These are phyloP conservation scores for Geotrichum fermentans DNA, from an alignment of 1,139 yeast genomes.

Conservation along the genomic window DNA sequence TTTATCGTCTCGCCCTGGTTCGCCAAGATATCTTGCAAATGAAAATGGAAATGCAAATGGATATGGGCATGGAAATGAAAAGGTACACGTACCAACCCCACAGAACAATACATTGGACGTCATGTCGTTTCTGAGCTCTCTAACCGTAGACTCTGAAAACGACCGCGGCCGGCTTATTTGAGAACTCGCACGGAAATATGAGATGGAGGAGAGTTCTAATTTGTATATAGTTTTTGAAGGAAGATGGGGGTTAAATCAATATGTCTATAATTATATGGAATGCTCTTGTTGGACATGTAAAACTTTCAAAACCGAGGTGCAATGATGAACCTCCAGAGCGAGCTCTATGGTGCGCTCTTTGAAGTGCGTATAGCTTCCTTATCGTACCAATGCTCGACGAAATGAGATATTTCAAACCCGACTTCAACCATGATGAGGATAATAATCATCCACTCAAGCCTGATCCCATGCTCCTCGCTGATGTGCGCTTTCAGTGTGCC, in stretches of 20 bases:
- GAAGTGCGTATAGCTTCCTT: too few relatives aligned
- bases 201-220: too few relatives aligned
- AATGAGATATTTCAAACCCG: slow-evolving; percentile 66
- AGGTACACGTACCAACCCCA: too few relatives aligned
- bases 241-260: too few relatives aligned
- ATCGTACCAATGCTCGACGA: slow-evolving; percentile 42
- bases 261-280: too few relatives aligned
- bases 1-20: background rate
- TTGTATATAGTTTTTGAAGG: too few relatives aligned
- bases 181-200: too few relatives aligned
- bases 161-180: slow-evolving; percentile 27
- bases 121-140: slow-evolving; percentile 23
- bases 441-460: slow-evolving; percentile 85
- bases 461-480: slow-evolving; percentile 68
- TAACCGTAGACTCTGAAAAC: slow-evolving; percentile 21
- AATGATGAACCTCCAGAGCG: too few relatives aligned
- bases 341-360: too few relatives aligned
- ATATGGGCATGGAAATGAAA: slow-evolving; percentile 12
- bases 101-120: slow-evolving; percentile 23
- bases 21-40: background rate
- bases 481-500: slow-evolving; percentile 69
- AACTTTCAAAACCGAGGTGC: too few relatives aligned
- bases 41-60: background rate
- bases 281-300: background rate
- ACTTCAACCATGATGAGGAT: slow-evolving; percentile 79